Base-by-base conservation (phyloP, 2,329 filamentous ascomycete species). In the Fusarium denticulatum region DNA sequence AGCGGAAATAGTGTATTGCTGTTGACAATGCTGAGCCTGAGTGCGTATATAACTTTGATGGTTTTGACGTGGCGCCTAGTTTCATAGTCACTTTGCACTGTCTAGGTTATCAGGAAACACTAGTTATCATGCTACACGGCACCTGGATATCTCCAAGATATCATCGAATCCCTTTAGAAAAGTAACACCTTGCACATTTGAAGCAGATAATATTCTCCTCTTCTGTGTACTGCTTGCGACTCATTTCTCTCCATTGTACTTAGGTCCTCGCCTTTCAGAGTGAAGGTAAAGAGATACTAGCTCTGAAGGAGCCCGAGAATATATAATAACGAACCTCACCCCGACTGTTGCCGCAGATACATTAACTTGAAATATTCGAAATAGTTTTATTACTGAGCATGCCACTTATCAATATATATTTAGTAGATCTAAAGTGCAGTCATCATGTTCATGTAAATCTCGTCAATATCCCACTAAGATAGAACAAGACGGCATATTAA, bases 1-100 rank as follows among this genome's bases (percentile, higher is more conserved):
- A 90, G 88, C 71, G 89, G 90, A 32, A 90, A 91, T 77, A 90
- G 88, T 58, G 89, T 92, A 26, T 81, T 88, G 4, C 78, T 92
- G 40, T 82, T 92, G 74, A 89, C 88, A 5, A 73, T 79, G 14
- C 78, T 92, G 69, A 91, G 89, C 72, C 77, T 92, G 46, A 83
- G 84, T 42, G 88, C 89, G 9, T 92, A 92, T 79, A 76, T 88
- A 12, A 86, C 85, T 40, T 80, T 92, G 75, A 80, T 91, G 74
- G 84, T 88, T 32, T 80, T 92, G 74, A 88, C 89, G 2, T 87
- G 86, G 84, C 80, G 82, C 59, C 78, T 89, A 53, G 76, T 79
- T 26, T 73, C 74, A 32, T 82, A 60, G 28, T 24, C 12, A 20
- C 7, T 37, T 13, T 52, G 36, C 34, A 39, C 20, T 39, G 8